Evolutionary conservation across 2,329 filamentous ascomycete genomes (phyloP), one percentile per base, ranked within the genome.

Genomic region (Pezicula carpinea): DNA sequence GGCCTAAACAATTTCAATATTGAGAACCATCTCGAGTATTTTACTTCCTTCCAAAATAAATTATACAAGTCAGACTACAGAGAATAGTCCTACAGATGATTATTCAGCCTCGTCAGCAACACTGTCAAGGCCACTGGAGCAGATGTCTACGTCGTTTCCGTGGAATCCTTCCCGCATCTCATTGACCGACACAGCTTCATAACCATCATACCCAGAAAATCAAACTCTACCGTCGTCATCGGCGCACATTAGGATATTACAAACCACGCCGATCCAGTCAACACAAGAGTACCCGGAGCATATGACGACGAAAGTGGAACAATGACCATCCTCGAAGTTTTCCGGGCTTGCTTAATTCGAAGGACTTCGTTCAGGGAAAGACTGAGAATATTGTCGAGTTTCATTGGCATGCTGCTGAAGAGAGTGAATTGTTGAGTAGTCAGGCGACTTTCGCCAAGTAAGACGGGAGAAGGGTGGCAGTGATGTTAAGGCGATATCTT

Each of bases 221-320:
- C 79, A 49, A 82, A 91, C 61, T 85, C 84, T 67, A 95, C 89
- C 1, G 76, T 93, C 32, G 83, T 96, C 23, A 85, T 96, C 54
- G 89, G 91, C 44, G 89, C 89, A 1, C 90, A 95, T 67, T 89
- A 95, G 65, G 91, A 96, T 67, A 93, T 87, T 58, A 92, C 95
- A 68, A 96, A 96, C 68, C 74, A 56, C 19, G 60, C 59, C 21
- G 53, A 66, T 17, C 66, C 64, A 55, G 62, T 56, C 38, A 55
- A 63, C 0, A 61, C 56, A 55, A 13, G 55, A 36, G 32, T 53
- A 40, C 91, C 91, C 0, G 91, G 91, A 41, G 90, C 91, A 15
- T 92, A 96, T 56, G 91, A 96, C 57, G 91, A 96, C 61, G 91
- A 90, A 48, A 90, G 86, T 55, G 89, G 89, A 46, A 91, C 89